phyloP scores from a whole-genome alignment of 345 rosid species.

The Arabis hirsuta region DNA sequence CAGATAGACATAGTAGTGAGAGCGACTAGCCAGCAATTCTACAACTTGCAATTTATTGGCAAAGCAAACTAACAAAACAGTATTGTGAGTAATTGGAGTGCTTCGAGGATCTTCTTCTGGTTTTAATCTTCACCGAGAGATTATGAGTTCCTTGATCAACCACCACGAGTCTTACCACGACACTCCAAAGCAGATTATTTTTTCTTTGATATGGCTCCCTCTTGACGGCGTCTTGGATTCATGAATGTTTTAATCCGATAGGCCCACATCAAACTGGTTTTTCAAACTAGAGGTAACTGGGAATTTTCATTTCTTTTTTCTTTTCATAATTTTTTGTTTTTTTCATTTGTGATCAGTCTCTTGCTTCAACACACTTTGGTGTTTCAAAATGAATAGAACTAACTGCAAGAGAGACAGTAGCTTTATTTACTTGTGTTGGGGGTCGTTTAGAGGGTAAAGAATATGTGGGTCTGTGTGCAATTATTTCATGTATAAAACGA shows the following conservation, averaged over 20 bases:
- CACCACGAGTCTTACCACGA: conserved; percentile 36
- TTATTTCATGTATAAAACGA: conserved; percentile 42
- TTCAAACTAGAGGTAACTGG: conserved; percentile 41
- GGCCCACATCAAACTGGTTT: conserved; percentile 31
- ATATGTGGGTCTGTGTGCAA: conserved; percentile 37
- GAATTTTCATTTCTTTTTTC: conserved; percentile 36
- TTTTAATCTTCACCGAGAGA: conserved; percentile 37
- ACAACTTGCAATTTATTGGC: conserved; percentile 42
- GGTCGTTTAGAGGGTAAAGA: conserved; percentile 34
- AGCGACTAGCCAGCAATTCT: conserved; percentile 71
- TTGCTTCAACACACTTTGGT: conserved; percentile 21
- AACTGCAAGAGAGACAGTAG: conserved; percentile 32
- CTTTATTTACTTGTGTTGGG: conserved; percentile 20
- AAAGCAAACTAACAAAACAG: conserved; percentile 42
- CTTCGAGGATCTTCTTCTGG: conserved; percentile 40
- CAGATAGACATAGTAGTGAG: conserved; percentile 85
- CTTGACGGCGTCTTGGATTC: conserved; percentile 34
- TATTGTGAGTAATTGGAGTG: conserved; percentile 41
- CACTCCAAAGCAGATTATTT: conserved; percentile 38
- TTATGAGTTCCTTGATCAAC: conserved; percentile 33
- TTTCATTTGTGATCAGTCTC: conserved; percentile 23
- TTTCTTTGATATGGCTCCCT: conserved; percentile 39
- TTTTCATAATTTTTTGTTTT: background rate
- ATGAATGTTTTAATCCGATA: conserved; percentile 17
- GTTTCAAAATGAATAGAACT: conserved; percentile 35